These are phyloP conservation scores for Paspalum vaginatum DNA, from an alignment of 176 grass and related monocot species.

Conservation along the genomic window DNA sequence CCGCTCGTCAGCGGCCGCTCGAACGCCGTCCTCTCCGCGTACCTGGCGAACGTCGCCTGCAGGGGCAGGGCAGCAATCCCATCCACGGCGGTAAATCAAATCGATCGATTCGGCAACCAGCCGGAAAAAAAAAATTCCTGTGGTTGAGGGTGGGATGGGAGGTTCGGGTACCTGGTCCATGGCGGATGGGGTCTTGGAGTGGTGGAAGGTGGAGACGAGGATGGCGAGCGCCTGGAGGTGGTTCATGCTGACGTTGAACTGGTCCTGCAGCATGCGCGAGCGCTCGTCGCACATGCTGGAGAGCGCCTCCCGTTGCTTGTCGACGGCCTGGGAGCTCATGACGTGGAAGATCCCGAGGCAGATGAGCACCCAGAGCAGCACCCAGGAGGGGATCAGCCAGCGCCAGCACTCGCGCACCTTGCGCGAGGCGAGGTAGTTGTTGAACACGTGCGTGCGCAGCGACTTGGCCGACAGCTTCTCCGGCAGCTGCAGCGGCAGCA, in stretches of 20 bases:
- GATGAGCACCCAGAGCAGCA: conserved; percentile 32
- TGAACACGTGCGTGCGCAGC: conserved; percentile 55
- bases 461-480: conserved; percentile 59
- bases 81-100: background rate
- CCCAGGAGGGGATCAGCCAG: conserved; percentile 57
- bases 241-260: conserved; percentile 99
- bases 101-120: no score
- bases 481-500: conserved; percentile 33
- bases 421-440: conserved; percentile 52
- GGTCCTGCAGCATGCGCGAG: conserved; percentile 95
- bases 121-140: no score
- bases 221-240: conserved; percentile 97
- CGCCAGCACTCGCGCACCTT: conserved; percentile 44
- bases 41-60: conserved; percentile 88
- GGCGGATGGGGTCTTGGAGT: conserved; percentile 75
- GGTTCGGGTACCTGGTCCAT: conserved; percentile 98
- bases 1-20: conserved; percentile 97
- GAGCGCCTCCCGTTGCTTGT: conserved; percentile 71
- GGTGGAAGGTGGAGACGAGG: conserved; percentile 94
- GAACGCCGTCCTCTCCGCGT: conserved; percentile 97
- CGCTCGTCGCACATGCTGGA: conserved; percentile 95
- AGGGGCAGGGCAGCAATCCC: background rate
- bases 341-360: conserved; percentile 26
- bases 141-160: no score
- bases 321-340: conserved; percentile 47